Evolutionary conservation across 2,329 filamentous ascomycete genomes (phyloP), one percentile per base, ranked within the genome.

Genomic region (Corinectria fuckeliana): DNA sequence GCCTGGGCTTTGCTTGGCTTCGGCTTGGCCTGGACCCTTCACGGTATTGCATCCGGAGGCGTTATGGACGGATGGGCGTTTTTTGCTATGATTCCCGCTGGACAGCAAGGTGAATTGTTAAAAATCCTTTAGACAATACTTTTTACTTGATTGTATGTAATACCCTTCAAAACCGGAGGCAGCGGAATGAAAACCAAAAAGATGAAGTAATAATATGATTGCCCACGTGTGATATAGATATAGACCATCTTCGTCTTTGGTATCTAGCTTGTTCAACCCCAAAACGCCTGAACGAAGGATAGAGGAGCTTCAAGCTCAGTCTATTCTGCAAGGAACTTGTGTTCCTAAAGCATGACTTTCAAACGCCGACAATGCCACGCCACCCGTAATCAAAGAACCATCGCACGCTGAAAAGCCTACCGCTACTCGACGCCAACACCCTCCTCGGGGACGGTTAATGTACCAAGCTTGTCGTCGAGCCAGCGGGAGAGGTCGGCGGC

Each of bases 391-490:
- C 39, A 56, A 61, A 65, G 9, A 34, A 20, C n/a, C 20, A 39
- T 58, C 45, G 42, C 42, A 21, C 18, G 13, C 14, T 28, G 23
- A 18, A 42, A 16, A 47, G 9, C n/a, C 6, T 13, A 18, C 16
- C 11, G 11, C 36, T 56, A 74, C 60, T 72, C 69, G 8, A 75
- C 68, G 8, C 79, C 78, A 20, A 82, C 76, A 5, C 79, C 80
- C 51, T 86, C 83, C 48, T 84, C 81, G 0, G 85, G 83, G 25
- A 87, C 79, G 13, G 75, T 75, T 60, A 88, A 70, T 13, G 78
- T 76, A 5, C 82, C 82, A 5, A 89, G 77, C 74, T 83, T 83
- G n/a, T 83, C 82, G 62, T 89, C 86, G 63, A 89, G 71, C 81
- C 83, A 86, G 54, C 78, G 76, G 21, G 83, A 84, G 55, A 89